These are phyloP conservation scores for Vitis riparia DNA, from an alignment of 164 flowering plant genomes.

Conservation along the genomic window DNA sequence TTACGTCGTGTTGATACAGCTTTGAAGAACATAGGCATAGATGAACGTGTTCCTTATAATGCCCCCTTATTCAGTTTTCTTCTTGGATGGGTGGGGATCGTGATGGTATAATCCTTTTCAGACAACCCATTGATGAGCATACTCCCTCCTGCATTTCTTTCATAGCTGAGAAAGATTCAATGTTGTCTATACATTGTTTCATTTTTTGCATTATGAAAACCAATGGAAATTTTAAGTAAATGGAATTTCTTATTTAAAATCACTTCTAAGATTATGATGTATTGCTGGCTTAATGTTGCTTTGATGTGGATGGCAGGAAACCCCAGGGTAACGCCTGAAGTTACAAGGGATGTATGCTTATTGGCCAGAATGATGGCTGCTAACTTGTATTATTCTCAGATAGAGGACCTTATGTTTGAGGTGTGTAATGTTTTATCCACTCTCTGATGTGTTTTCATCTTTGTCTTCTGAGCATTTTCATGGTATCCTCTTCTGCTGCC, in stretches of 20 bases:
- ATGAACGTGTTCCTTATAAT: constrained; percentile 95
- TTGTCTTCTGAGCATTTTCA: background rate
- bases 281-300: background rate
- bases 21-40: constrained; percentile 89
- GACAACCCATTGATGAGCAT: background rate
- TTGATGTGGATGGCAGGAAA: constrained; percentile 59
- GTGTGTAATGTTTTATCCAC: constrained; percentile 29
- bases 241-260: background rate
- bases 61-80: constrained; percentile 51
- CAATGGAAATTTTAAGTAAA: background rate
- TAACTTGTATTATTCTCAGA: constrained; percentile 90
- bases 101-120: constrained; percentile 50
- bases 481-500: background rate
- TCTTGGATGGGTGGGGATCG: constrained; percentile 99
- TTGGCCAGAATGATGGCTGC: constrained; percentile 99
- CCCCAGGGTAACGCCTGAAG: constrained; percentile 97
- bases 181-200: background rate
- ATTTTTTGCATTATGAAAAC: background rate
- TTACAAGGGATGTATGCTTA: constrained; percentile 97
- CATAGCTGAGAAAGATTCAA: background rate
- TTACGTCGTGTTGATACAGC: constrained; percentile 98
- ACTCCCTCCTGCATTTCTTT: background rate
- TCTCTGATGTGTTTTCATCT: background rate
- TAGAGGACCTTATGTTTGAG: constrained; percentile 98
- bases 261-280: background rate